These are phyloP conservation scores for Ustanciosporium gigantosporum DNA, from an alignment of 1,284 basidiomycete genomes.

Conservation along the genomic window DNA sequence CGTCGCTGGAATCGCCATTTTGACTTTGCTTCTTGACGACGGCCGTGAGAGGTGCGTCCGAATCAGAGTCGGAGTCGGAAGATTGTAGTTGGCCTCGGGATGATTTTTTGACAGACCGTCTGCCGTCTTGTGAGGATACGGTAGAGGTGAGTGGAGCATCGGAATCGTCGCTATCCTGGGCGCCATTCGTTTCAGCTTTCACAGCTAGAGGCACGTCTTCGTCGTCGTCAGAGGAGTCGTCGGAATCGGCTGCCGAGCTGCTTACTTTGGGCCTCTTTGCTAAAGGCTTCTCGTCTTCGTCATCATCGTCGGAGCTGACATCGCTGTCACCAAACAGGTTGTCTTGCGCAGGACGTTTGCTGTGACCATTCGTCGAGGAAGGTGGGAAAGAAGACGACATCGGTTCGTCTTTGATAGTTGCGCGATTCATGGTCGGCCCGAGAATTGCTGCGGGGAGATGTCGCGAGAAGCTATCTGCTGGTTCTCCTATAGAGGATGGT, in stretches of 20 bases:
- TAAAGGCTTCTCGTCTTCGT: constrained; percentile 38
- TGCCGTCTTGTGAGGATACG: constrained; percentile 20
- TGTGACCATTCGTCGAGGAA: constrained; percentile 17
- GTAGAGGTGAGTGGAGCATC: constrained; percentile 35
- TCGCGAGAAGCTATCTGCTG: no score
- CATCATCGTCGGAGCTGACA: constrained; percentile 20
- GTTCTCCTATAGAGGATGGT: no score
- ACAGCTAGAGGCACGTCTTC: constrained; percentile 61
- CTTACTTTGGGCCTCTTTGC: constrained; percentile 24
- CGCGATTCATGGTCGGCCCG: not conserved
- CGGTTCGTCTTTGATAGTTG: constrained; percentile 34
- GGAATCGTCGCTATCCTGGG: constrained; percentile 30
- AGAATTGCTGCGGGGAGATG: no score
- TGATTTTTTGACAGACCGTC: constrained; percentile 25
- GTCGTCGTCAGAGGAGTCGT: not conserved
- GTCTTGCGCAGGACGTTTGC: constrained; percentile 15
- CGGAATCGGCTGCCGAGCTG: constrained; percentile 4
- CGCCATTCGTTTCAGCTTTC: constrained; percentile 43
- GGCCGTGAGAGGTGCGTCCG: constrained; percentile 41
- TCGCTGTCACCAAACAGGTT: constrained; percentile 25
- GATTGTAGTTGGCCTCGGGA: constrained; percentile 9
- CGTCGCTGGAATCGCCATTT: constrained; percentile 20
- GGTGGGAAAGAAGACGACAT: constrained; percentile 13
- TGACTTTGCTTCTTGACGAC: constrained; percentile 30
- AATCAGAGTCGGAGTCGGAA: constrained; percentile 29